Evolutionary conservation across 1,284 basidiomycete genomes (phyloP).

Genomic region (Irpex sp.): DNA sequence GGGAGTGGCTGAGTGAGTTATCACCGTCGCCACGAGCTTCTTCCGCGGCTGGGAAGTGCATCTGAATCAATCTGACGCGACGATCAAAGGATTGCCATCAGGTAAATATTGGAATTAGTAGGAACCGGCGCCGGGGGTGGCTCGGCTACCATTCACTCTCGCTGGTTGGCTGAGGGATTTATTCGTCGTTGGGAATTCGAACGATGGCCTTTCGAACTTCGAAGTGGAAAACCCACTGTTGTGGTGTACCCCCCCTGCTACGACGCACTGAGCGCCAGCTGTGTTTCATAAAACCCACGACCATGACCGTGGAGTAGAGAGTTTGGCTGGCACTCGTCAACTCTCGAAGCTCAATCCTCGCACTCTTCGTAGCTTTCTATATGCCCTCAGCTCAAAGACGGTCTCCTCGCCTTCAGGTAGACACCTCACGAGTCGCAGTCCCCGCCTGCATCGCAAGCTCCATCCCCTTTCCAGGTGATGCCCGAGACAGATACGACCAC

Average conservation of each 20-base stretch:
- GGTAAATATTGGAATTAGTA: not conserved
- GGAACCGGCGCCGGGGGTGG: not conserved
- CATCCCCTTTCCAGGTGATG: constrained; percentile 3
- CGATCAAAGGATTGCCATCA: not conserved
- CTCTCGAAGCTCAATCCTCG: not conserved
- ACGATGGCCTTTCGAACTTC: not conserved
- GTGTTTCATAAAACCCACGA: not conserved
- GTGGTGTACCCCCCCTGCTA: not conserved
- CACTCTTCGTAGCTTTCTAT: not conserved
- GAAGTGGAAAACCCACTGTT: not conserved
- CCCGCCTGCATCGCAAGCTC: constrained; percentile 7
- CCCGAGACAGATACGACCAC: constrained; percentile 15
- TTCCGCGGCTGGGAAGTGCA: not conserved
- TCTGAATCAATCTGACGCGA: not conserved
- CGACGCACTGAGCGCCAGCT: not conserved
- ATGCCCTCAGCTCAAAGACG: constrained; percentile 5
- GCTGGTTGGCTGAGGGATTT: not conserved
- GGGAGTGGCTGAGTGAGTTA: not conserved
- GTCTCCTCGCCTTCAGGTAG: constrained; percentile 17
- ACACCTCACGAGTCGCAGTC: constrained; percentile 5
- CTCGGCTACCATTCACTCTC: not conserved
- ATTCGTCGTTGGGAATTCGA: not conserved
- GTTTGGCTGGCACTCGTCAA: constrained; percentile 1
- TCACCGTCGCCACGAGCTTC: not conserved
- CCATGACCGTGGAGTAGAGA: not conserved